Evolutionary conservation across 2,329 filamentous ascomycete species (phyloP).

Genomic region (Orbilia quercus): DNA sequence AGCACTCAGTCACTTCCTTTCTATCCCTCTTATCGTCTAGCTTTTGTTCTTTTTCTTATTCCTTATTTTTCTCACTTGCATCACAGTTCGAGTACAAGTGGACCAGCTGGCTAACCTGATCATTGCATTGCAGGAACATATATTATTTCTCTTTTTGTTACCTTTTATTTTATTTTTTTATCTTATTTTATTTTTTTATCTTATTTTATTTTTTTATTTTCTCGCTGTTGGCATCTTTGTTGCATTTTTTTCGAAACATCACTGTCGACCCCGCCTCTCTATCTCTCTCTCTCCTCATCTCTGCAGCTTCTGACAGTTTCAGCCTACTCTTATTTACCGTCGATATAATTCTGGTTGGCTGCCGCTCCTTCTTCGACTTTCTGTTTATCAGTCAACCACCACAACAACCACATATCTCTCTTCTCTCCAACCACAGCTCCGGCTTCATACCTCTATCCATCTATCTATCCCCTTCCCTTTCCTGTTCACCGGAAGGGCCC

Average conservation of each 20-base stretch:
- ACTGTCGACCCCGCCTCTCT: slow-evolving; percentile 9
- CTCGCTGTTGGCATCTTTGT: background rate
- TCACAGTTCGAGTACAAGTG: background rate
- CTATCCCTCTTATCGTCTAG: background rate
- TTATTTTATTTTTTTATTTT: background rate
- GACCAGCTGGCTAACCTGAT: too few relatives aligned
- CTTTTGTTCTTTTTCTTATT: slow-evolving; percentile 6
- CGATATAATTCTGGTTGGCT: slow-evolving; percentile 3
- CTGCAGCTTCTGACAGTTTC: background rate
- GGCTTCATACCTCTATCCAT: background rate
- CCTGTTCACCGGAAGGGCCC: slow-evolving; percentile 26
- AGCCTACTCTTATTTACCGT: background rate
- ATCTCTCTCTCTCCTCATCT: too few relatives aligned
- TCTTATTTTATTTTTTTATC: slow-evolving; percentile 3
- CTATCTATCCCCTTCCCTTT: slow-evolving; percentile 2
- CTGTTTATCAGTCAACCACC: background rate
- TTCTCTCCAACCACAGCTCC: too few relatives aligned
- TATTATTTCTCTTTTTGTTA: too few relatives aligned
- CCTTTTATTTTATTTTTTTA: slow-evolving; percentile 8
- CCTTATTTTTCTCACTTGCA: background rate
- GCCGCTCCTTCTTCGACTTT: background rate
- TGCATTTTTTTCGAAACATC: background rate
- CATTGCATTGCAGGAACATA: too few relatives aligned
- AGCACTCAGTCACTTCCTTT: too few relatives aligned
- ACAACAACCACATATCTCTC: too few relatives aligned